Percentiles rank a stretch among this genome's conserved stretches.
phyloP scores from a whole-genome alignment of 768 basidiomycete genomes.

The Russula virescens region DNA sequence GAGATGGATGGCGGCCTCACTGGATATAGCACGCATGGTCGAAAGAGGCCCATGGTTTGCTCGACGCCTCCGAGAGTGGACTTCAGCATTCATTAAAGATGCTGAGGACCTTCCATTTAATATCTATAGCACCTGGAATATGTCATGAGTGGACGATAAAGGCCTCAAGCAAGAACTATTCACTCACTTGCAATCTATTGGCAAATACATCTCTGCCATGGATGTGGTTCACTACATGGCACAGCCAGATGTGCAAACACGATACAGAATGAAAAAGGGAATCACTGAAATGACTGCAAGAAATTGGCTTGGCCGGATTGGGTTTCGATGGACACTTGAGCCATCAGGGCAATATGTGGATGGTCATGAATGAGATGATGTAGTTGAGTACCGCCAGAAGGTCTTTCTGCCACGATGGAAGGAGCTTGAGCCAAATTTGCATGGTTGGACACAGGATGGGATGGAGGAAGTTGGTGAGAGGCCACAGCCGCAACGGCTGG shows the following conservation, averaged over 20 bases:
- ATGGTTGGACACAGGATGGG: too few relatives aligned
- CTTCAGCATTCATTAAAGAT: too few relatives aligned
- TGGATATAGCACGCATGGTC: too few relatives aligned
- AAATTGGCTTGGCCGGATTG: neutral
- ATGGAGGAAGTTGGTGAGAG: too few relatives aligned
- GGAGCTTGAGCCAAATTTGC: too few relatives aligned
- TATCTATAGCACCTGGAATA: neutral
- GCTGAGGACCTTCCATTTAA: too few relatives aligned
- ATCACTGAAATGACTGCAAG: too few relatives aligned
- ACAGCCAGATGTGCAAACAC: neutral
- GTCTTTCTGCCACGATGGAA: neutral
- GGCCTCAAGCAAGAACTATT: neutral
- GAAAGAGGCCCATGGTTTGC: too few relatives aligned
- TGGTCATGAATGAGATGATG: neutral
- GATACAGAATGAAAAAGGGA: too few relatives aligned
- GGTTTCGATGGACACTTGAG: neutral
- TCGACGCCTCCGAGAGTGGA: too few relatives aligned
- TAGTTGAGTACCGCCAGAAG: neutral
- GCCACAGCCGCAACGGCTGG: too few relatives aligned
- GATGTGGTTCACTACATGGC: neutral
- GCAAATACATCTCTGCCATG: neutral
- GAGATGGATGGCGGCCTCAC: neutral
- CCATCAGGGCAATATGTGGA: neutral
- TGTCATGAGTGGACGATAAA: neutral
- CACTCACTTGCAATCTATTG: neutral